Conservation (phyloP, 306 rosid genomes). For the Rubus parviflorus region DNA sequence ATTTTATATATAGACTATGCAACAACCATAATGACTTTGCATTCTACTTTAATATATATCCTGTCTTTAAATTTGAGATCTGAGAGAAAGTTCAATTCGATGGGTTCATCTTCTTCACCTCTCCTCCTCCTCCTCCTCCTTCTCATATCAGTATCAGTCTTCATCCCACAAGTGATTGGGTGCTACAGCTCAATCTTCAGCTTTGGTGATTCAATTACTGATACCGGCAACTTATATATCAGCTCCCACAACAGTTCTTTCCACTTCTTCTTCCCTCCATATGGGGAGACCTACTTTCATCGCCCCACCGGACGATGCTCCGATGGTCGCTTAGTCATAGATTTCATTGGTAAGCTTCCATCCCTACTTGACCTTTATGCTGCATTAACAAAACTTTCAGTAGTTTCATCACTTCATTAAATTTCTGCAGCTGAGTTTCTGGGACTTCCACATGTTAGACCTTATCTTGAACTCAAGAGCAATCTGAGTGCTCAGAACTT, state of each 20-base stretch:
- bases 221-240: conserved; percentile 49
- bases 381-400: neutral
- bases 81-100: neutral
- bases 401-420: neutral
- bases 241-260: neutral
- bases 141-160: neutral
- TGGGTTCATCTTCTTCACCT: neutral
- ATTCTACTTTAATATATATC: neutral
- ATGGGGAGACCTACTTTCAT: conserved; percentile 33
- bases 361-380: neutral
- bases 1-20: too few relatives aligned
- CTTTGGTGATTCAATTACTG: conserved; percentile 65
- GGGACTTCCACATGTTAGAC: conserved; percentile 44
- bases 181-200: conserved; percentile 47
- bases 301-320: conserved; percentile 36
- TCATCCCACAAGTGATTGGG: neutral
- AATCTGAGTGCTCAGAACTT: conserved; percentile 5
- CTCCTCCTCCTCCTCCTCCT: neutral
- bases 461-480: conserved; percentile 36
- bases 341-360: conserved; percentile 23
- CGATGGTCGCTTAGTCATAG: conserved; percentile 35
- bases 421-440: conserved; percentile 43
- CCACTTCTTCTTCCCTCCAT: conserved; percentile 23
- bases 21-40: neutral
- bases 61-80: neutral